Evolutionary conservation across 352 stramenopile genomes (phyloP), one percentile per base, ranked within the genome.

Genomic region (Discostella stelligera): DNA sequence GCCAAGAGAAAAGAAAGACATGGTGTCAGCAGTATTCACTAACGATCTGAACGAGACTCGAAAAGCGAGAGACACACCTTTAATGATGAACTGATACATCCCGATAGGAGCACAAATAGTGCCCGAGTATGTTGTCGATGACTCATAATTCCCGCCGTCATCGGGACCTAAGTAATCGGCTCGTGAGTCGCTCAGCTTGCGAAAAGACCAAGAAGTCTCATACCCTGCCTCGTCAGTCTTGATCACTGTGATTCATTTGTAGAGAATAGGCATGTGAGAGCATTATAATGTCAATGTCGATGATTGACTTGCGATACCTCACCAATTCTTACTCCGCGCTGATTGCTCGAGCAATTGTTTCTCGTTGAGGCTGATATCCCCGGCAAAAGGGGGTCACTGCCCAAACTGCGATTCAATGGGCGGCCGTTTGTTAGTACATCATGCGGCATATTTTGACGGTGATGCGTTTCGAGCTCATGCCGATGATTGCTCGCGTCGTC

Each of bases 31-130:
- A 60, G 53, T 3, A 61, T 23, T 44, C 20, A 9, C 23, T 13
- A 20, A 20, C 6, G 27, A 25, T 62, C 13, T 27, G 13, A 62
- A 21, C 54, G 27, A 32, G 2, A 32, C 27, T 32, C 27, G 5
- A 5, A 32, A 32, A 32, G 27, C 2, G 27, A 32, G 2, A 6
- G 5, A 21, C 54, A 44, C 41, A 62, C 54, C 54, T 62, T 46
- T 62, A 27, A 62, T 62, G 13, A 20, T 39, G 41, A 62, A 62
- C 23, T 62, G 21, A 44, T 62, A 62, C 54, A 62, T 62, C n/a
- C 54, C 54, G 13, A 62, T 20, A 62, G n/a, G 21, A 46, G 41
- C 54, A 46, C 54, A 62, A 62, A 62, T 46, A n/a, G 54, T 44
- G 5, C 54, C 54, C 7, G 21, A 23, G 27, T 62, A 62, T 44